Percentiles rank a stretch among this genome's conserved stretches.
phyloP scores from a whole-genome alignment of 148 eudicot genomes.

The Rhododendron williamsianum region DNA sequence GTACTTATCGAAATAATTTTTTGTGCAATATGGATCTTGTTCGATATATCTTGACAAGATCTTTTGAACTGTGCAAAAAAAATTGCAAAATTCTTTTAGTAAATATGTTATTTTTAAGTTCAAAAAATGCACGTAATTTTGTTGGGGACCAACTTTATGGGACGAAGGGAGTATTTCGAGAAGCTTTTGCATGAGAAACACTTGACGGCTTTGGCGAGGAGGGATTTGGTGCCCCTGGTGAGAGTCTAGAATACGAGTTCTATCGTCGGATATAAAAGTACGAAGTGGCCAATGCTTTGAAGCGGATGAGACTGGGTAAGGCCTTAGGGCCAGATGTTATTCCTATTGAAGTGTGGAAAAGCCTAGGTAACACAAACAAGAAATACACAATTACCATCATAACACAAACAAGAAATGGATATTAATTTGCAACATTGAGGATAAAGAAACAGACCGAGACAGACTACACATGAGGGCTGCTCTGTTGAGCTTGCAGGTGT shows the following conservation, averaged over 20 bases:
- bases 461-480: conserved; percentile 88
- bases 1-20: too few species aligned
- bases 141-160: too few species aligned
- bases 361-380: neutral
- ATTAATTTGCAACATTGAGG: neutral
- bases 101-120: too few species aligned
- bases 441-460: conserved; percentile 57
- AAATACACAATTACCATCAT: neutral
- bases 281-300: neutral
- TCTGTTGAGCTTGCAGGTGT: conserved; percentile 61
- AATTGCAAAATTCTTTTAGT: too few species aligned
- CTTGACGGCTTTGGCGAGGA: neutral
- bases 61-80: too few species aligned
- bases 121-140: too few species aligned
- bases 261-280: neutral
- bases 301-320: neutral
- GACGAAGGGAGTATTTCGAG: neutral
- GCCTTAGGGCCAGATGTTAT: neutral
- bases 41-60: too few species aligned
- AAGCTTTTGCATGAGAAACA: neutral
- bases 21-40: too few species aligned
- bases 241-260: neutral
- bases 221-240: neutral
- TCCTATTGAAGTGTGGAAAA: neutral
- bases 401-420: neutral